phyloP scores from a whole-genome alignment of 163 green algal species.

The Chlorella variabilis region DNA sequence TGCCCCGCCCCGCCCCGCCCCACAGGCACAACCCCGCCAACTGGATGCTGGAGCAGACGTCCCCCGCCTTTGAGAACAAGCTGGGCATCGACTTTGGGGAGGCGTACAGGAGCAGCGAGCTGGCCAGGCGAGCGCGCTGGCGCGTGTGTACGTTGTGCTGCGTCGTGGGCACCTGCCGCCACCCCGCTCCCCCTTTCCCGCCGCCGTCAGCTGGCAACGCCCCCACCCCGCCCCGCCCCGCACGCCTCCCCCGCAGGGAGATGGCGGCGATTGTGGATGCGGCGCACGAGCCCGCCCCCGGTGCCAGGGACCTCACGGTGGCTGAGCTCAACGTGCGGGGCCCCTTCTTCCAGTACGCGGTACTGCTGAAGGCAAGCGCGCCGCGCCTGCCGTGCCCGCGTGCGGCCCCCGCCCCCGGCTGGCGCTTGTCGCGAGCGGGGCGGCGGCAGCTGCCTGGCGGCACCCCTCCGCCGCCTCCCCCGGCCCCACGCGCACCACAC shows the following conservation, averaged over 20 bases:
- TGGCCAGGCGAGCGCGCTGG: background rate
- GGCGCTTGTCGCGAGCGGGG: too few species aligned
- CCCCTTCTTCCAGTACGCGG: constrained; percentile 27
- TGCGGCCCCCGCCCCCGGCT: too few species aligned
- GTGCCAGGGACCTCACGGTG: background rate
- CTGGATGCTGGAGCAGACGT: constrained; percentile 63
- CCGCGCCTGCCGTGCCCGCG: too few species aligned
- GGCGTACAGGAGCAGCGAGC: constrained; percentile 29
- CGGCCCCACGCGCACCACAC: too few species aligned
- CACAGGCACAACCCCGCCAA: constrained; percentile 21
- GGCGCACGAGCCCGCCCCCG: constrained; percentile 2
- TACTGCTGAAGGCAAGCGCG: constrained; percentile 21
- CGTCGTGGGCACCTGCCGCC: background rate
- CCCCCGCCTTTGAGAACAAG: constrained; percentile 41
- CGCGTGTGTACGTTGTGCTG: background rate
- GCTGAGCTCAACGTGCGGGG: constrained; percentile 3
- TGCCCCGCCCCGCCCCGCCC: too few species aligned
- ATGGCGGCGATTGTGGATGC: constrained; percentile 5
- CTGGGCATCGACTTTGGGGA: constrained; percentile 59
- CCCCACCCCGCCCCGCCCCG: background rate
- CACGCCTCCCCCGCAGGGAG: background rate
- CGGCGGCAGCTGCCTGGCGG: too few species aligned
- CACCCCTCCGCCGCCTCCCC: too few species aligned
- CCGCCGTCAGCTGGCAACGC: too few species aligned
- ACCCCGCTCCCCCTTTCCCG: background rate